Base-by-base conservation (phyloP, 1,139 yeast species). In the Scheffersomyces cryptocercus region DNA sequence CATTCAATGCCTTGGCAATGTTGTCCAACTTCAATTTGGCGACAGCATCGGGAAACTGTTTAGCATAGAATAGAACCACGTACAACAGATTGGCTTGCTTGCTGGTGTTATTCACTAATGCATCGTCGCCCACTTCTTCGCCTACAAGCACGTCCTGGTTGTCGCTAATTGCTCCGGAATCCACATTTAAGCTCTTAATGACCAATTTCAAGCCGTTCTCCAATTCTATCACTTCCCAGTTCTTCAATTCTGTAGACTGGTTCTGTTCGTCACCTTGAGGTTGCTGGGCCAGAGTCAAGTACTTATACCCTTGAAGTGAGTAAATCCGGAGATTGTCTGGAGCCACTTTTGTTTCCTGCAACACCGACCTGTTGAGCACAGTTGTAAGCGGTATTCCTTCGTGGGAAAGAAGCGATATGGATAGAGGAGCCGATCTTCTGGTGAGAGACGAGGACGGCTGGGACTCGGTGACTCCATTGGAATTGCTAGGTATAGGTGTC, bases 11-110 rank as follows among this genome's bases (percentile, higher is more conserved):
- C 29, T 47, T 46, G 5, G 56, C 56, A 35, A 77, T 55, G 43
- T 63, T 67, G 39, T 74, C 77, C 36, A 75, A 48, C 50, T 70
- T 73, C 46, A 68, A 61, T 45, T 77, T 68, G 24, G 81, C 82
- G 16, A 74, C 52, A 3, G 70, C 67, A 50, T 73, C 68, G 2
- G 75, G 71, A 43, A 65, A 69, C 10, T 48, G 54, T 8, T 52
- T 42, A 14, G 62, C 60, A 48, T 74, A 72, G 48, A 76, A 68
- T 35, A 69, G 48, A 4, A 62, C 61, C 35, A 64, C 62, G 41
- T 54, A 67, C 34, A 66, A 50, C 35, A 14, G 24, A 10, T 46
- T 48, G 6, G 43, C 44, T 20, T 49, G 53, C 11, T 34, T 32
- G 12, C 35, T 14, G 20, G 33, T n/a, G 15, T 15, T 14, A 5